Evolutionary conservation across 2,329 filamentous ascomycete species (phyloP).

Genomic region (Gaeumannomyces tritici): DNA sequence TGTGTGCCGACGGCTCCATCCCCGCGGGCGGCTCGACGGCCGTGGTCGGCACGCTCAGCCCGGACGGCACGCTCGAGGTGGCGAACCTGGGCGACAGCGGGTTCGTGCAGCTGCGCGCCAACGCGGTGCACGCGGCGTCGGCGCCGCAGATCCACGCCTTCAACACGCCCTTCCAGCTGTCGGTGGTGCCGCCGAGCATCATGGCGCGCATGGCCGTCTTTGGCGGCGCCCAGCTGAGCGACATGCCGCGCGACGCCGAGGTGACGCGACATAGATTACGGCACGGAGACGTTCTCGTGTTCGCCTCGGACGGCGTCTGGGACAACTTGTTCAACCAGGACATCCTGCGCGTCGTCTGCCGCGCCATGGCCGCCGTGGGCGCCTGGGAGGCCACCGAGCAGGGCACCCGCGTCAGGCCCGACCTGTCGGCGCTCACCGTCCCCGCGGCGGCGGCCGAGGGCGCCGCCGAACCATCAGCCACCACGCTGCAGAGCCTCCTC

Average conservation of each 20-base stretch:
- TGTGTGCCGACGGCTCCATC: constrained; percentile 65
- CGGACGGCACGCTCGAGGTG: constrained; percentile 68
- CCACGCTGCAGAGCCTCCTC: constrained; percentile 65
- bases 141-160: constrained; percentile 90
- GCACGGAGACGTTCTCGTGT: constrained; percentile 87
- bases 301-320: constrained; percentile 92
- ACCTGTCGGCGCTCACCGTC: constrained; percentile 31
- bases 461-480: constrained; percentile 35
- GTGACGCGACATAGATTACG: constrained; percentile 66
- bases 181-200: constrained; percentile 73
- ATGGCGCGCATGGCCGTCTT: constrained; percentile 73
- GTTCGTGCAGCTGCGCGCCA: constrained; percentile 77
- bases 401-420: constrained; percentile 54
- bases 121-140: constrained; percentile 75
- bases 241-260: constrained; percentile 76
- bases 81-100: constrained; percentile 96
- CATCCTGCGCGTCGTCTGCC: constrained; percentile 69
- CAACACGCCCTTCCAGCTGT: constrained; percentile 94
- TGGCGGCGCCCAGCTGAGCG: constrained; percentile 70
- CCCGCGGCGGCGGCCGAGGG: neutral
- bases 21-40: constrained; percentile 85
- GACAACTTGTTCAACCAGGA: constrained; percentile 93
- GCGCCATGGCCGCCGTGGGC: constrained; percentile 61
- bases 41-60: constrained; percentile 68
- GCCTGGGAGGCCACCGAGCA: constrained; percentile 62